phyloP scores from a whole-genome alignment of 176 grass and related monocot species.

The Bromus sterilis region DNA sequence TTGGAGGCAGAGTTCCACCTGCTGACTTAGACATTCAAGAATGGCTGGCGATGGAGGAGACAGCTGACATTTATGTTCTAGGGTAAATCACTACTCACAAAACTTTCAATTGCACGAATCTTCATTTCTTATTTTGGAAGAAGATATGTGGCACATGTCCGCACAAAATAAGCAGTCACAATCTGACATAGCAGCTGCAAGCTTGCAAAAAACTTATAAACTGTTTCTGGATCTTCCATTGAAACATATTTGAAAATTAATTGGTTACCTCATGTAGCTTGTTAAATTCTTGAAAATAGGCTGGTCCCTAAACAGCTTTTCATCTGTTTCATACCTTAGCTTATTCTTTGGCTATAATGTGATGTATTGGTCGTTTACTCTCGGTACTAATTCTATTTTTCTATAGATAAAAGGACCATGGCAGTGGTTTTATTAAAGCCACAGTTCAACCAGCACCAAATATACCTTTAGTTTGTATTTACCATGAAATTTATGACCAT shows the following conservation, averaged over 20 bases:
- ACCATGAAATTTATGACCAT: slow-evolving; percentile 12
- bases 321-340: neutral
- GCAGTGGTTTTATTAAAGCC: neutral
- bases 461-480: slow-evolving; percentile 9
- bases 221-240: neutral
- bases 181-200: neutral
- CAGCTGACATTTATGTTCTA: slow-evolving; percentile 77
- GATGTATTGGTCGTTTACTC: neutral
- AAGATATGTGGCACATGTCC: neutral
- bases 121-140: neutral
- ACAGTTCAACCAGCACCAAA: neutral
- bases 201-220: neutral
- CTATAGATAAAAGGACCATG: neutral
- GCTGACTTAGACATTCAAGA: slow-evolving; percentile 40
- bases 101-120: neutral
- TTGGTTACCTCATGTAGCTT: neutral
- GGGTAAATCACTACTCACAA: slow-evolving; percentile 38
- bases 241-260: neutral
- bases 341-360: neutral
- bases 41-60: slow-evolving; percentile 64
- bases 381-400: neutral
- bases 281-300: neutral
- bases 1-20: slow-evolving; percentile 66
- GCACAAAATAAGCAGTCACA: neutral
- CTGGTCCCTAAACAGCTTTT: neutral